Conservation (phyloP, 768 basidiomycete genomes). For the Calvatia gigantea region DNA sequence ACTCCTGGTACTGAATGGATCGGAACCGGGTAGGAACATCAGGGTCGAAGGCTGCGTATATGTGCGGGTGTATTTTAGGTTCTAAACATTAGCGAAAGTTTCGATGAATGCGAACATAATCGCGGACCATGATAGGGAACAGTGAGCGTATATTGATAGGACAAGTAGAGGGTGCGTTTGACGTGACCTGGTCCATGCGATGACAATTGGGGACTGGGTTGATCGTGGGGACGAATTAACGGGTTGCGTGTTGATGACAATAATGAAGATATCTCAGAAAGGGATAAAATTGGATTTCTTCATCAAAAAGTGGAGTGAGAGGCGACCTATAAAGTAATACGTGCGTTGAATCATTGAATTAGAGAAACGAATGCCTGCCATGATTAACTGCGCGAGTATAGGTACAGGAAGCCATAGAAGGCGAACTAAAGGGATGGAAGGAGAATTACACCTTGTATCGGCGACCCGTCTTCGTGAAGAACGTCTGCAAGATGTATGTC, state of each 20-base stretch:
- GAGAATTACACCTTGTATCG: slow-evolving; percentile 74
- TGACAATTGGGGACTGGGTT: background rate
- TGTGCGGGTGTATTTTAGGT: background rate
- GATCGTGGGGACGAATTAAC: background rate
- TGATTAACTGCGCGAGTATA: slow-evolving; percentile 7
- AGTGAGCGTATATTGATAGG: background rate
- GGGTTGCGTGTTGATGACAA: background rate
- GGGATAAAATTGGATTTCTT: background rate
- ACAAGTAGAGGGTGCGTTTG: background rate
- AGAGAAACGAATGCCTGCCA: slow-evolving; percentile 6
- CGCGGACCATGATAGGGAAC: background rate
- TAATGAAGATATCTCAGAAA: background rate
- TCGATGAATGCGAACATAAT: background rate
- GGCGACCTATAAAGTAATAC: slow-evolving; percentile 3
- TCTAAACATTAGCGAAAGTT: background rate
- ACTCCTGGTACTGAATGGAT: background rate
- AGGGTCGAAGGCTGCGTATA: background rate
- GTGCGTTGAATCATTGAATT: background rate
- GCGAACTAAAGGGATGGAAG: background rate
- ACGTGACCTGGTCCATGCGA: background rate
- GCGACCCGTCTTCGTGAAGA: slow-evolving; percentile 93
- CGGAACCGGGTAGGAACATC: background rate
- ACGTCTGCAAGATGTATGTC: slow-evolving; percentile 90
- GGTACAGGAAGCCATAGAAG: slow-evolving; percentile 7
- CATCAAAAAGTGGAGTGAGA: background rate